Evolutionary conservation across 345 rosid genomes (phyloP).

Genomic region (Psidium friedrichsthalianum): DNA sequence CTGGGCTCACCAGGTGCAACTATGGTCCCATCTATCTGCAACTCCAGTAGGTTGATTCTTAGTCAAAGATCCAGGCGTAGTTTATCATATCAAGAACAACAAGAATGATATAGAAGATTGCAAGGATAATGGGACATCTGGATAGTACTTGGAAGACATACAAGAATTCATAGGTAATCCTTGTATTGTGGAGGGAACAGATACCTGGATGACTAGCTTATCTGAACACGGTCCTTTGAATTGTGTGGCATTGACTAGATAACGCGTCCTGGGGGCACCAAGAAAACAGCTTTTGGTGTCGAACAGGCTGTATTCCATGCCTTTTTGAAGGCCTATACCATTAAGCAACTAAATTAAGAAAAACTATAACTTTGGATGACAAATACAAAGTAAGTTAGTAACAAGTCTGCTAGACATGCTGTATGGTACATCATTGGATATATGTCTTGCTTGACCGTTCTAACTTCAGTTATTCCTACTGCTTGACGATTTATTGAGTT

Average conservation of each 20-base stretch:
- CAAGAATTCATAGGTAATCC: not conserved
- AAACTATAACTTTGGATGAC: not conserved
- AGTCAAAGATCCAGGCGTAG: not conserved
- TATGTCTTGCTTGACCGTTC: not conserved
- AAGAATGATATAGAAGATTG: not conserved
- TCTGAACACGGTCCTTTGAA: constrained; percentile 85
- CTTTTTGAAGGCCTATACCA: constrained; percentile 46
- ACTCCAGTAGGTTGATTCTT: not conserved
- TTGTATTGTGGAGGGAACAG: not conserved
- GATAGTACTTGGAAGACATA: not conserved
- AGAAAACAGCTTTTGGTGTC: constrained; percentile 52
- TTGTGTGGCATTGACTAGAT: constrained; percentile 73
- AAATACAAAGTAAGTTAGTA: not conserved
- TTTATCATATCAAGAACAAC: not conserved
- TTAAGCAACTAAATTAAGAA: not conserved
- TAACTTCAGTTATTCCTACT: not conserved
- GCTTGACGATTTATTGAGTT: not conserved
- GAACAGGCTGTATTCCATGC: constrained; percentile 80
- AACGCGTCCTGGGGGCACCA: constrained; percentile 67
- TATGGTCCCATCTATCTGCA: constrained; percentile 86
- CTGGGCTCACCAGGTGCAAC: constrained; percentile 87
- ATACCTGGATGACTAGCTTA: constrained; percentile 68
- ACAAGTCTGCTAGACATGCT: not conserved
- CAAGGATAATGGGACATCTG: not conserved
- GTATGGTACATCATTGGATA: not conserved